Conservation (phyloP, 257 asterid species). For the Nicotiana noctiflora region DNA sequence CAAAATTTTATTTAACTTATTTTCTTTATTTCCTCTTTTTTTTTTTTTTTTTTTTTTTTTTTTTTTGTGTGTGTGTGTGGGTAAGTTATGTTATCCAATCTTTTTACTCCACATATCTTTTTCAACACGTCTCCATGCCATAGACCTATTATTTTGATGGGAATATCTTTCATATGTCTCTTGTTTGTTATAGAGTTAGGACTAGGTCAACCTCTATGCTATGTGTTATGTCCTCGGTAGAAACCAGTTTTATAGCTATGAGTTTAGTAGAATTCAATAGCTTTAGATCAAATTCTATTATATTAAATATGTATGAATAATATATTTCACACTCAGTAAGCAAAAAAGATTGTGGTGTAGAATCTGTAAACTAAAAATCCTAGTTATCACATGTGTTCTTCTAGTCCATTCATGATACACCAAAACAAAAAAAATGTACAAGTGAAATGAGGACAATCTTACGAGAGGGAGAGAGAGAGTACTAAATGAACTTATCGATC, state of each 20-base stretch:
- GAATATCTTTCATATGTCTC: neutral
- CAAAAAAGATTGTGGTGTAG: fast-evolving
- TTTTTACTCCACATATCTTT: neutral
- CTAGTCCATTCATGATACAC: neutral
- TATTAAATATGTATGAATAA: too few species aligned
- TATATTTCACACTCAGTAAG: too few species aligned
- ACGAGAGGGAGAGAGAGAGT: neutral
- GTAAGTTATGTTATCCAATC: neutral
- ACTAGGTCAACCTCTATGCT: neutral
- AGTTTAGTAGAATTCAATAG: too few species aligned
- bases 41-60: too few species aligned
- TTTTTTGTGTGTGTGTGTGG: neutral
- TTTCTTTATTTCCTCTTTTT: neutral
- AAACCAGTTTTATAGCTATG: too few species aligned
- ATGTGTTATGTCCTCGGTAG: neutral
- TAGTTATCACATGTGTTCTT: neutral
- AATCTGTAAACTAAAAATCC: too few species aligned
- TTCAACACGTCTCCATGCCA: neutral
- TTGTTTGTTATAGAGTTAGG: neutral
- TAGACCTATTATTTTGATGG: neutral
- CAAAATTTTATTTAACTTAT: too few species aligned
- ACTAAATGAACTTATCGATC: neutral
- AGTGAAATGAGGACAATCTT: neutral
- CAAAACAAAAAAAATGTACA: neutral
- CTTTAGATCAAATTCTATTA: too few species aligned